These are phyloP conservation scores for Austroboletus eburneus DNA, from an alignment of 768 basidiomycete genomes.

Conservation along the genomic window DNA sequence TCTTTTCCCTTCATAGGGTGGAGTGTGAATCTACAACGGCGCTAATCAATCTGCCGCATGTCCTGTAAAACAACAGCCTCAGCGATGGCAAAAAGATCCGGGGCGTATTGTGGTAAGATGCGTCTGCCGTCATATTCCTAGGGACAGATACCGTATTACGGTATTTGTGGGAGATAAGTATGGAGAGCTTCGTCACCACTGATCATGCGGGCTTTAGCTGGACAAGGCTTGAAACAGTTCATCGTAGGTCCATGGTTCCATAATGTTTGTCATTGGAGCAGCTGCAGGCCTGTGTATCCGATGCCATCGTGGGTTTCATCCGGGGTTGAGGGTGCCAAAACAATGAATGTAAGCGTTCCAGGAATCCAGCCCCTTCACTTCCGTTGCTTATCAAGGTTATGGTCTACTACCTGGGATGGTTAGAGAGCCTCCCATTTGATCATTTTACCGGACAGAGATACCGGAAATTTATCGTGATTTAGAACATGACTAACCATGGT, in stretches of 20 bases:
- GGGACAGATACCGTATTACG: too few relatives aligned
- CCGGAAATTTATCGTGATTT: background rate
- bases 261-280: background rate
- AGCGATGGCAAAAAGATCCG: too few relatives aligned
- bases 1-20: too few relatives aligned
- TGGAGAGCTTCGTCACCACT: too few relatives aligned
- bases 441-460: background rate
- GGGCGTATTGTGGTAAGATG: too few relatives aligned
- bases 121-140: background rate
- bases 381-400: too few relatives aligned
- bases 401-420: background rate
- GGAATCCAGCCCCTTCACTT: too few relatives aligned
- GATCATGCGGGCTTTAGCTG: too few relatives aligned
- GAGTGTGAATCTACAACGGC: background rate
- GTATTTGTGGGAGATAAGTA: too few relatives aligned
- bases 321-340: background rate
- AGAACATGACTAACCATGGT: constrained; percentile 2
- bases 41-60: constrained; percentile 1
- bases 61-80: background rate
- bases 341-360: too few relatives aligned
- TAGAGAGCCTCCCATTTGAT: background rate
- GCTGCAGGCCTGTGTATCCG: background rate
- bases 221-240: constrained; percentile 4
- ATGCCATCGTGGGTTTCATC: background rate
- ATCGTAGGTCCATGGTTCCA: background rate